Evolutionary conservation across 2,329 filamentous ascomycete species (phyloP), one percentile per base, ranked within the genome.

Genomic region (Colletotrichum sojae): DNA sequence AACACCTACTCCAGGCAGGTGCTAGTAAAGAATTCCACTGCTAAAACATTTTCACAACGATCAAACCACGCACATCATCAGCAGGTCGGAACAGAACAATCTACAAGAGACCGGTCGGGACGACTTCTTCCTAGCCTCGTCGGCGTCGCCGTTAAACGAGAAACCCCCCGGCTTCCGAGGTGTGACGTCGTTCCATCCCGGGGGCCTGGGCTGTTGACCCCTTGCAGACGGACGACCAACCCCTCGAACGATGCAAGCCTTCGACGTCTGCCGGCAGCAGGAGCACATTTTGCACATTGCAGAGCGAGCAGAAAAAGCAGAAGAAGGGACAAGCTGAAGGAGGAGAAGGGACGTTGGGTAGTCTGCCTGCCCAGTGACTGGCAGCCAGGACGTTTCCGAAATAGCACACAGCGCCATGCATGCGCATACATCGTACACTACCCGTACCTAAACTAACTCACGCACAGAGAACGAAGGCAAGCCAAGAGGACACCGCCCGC

Each of bases 171-270:
- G 31, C 31, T 36, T 53, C 53, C 60, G 39, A 63, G 22, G 31
- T 48, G 60, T 54, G 59, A 58, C 53, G 60, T 68, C 60, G 60
- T 49, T 40, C 45, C 15, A 46, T 22, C 18, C 56, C 45, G 18
- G 12, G 13, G 40, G 13, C n/a, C 9, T 48, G 15, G 16, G 16
- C 16, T 48, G 15, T n/a, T n/a, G 12, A 5, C 56, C 56, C 56
- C 56, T 49, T 43, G 15, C n/a, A 60, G 53, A 55, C 59, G 59
- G 63, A 57, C 20, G 27, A 56, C 36, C 31, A 36, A 10, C 31
- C 31, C 31, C 31, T 36, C 31, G 31, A 36, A 36, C 31, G 31
- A 36, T 36, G 31, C 31, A 36, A 36, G 31, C 31, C 31, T 36
- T 36, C 31, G 31, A 36, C 8, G 2, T 36, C 31, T 36, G 10